Evolutionary conservation across 495 filamentous ascomycete genomes (phyloP), one percentile per base, ranked within the genome.

Genomic region (Cercophora samala): DNA sequence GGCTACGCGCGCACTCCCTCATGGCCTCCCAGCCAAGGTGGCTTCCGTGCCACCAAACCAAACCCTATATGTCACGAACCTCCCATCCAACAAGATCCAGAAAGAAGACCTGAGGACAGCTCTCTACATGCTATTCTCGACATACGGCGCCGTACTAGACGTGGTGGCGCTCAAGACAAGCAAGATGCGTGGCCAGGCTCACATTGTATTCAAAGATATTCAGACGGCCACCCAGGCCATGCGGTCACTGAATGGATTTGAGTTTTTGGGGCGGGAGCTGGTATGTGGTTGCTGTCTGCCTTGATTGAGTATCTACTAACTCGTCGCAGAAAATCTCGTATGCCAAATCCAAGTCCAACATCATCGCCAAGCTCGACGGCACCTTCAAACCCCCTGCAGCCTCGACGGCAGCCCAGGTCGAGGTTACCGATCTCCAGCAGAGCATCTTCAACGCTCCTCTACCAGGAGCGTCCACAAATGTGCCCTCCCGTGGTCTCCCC

Each of bases 151-250:
- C 9, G 91, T 99, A 17, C 86, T 99, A 60, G 95, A 98, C 74
- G 88, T 99, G n/a, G 90, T 96, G 37, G 90, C 91, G 37, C 82
- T 97, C 72, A 93, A 91, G 78, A 95, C 91, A 0, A 81, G 81
- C 72, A 93, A 93, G 79, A 93, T 97, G 90, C 90, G 96, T 46
- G 95, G 95, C 2, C 95, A 98, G 76, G 96, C 95, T 62, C 93
- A 97, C 74, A 82, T 99, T 58, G 91, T 93, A 3, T 97, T 92
- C 76, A 87, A 90, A 66, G 95, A 99, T 74, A 80, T 93, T 15
- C 89, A 94, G 65, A 85, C 89, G 3, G 93, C 92, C 58, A 95
- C 93, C 32, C 91, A 96, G 73, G 95, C 95, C 2, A 90, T 98
- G 88, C 83, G 93, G 64, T 87, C 91, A 29, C 80, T 97, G 25